phyloP scores from a whole-genome alignment of 805 yeast species.

The Metschnikowia gruessii region DNA sequence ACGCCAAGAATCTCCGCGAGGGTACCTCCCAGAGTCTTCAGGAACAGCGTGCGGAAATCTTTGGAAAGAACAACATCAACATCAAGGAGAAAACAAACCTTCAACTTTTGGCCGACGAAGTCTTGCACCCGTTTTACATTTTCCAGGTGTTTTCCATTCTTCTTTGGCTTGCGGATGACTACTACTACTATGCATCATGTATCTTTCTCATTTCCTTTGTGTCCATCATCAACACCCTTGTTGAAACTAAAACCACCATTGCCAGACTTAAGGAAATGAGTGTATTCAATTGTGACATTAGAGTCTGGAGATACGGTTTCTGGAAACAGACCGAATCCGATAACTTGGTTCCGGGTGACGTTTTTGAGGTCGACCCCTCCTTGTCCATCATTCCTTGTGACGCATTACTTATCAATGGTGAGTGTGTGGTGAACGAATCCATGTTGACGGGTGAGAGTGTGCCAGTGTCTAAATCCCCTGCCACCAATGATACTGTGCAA shows the following conservation, averaged over 20 bases:
- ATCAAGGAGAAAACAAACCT: constrained; percentile 67
- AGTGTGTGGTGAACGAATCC: constrained; percentile 94
- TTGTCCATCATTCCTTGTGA: constrained; percentile 80
- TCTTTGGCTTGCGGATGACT: constrained; percentile 89
- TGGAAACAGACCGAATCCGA: constrained; percentile 79
- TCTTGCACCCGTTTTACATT: constrained; percentile 90
- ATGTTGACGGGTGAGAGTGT: constrained; percentile 99
- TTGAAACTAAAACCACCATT: constrained; percentile 82
- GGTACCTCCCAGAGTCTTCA: constrained; percentile 72
- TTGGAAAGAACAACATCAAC: constrained; percentile 74
- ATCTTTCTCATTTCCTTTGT: constrained; percentile 81
- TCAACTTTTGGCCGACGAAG: constrained; percentile 77
- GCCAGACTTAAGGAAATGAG: constrained; percentile 71
- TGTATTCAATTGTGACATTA: constrained; percentile 68
- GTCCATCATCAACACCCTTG: constrained; percentile 73
- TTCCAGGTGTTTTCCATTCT: constrained; percentile 91
- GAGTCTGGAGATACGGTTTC: constrained; percentile 89
- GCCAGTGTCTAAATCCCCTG: constrained; percentile 82
- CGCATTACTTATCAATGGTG: constrained; percentile 82
- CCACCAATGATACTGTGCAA: constrained; percentile 58
- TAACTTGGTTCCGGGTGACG: constrained; percentile 93
- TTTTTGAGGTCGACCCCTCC: constrained; percentile 88
- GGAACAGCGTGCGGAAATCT: constrained; percentile 67
- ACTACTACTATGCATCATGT: constrained; percentile 91
- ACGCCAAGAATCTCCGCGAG: constrained; percentile 49